A percentile compares a stretch with the other conserved stretches of the same genome.
phyloP scores from a whole-genome alignment of 805 yeast species.

The Yamadazyma sp. region DNA sequence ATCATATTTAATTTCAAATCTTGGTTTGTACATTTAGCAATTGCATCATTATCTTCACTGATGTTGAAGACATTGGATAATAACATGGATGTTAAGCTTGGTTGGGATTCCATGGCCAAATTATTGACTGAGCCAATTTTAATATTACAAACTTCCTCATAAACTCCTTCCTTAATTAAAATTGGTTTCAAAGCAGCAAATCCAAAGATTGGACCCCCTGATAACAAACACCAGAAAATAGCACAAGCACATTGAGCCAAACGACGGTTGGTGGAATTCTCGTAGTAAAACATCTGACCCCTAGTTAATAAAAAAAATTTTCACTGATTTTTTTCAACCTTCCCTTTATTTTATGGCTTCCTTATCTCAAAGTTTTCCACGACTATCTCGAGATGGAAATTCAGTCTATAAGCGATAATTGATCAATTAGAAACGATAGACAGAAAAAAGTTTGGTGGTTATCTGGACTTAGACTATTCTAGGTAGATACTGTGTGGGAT shows the following conservation, averaged over 20 bases:
- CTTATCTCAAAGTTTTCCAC: not conserved
- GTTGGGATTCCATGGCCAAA: conserved; percentile 8
- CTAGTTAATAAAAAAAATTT: no score
- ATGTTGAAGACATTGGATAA: conserved; percentile 9
- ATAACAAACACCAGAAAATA: conserved; percentile 51
- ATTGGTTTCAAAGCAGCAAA: conserved; percentile 59
- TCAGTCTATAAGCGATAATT: no score
- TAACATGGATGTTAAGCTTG: conserved; percentile 13
- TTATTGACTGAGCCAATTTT: conserved; percentile 7
- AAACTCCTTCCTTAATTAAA: conserved; percentile 46
- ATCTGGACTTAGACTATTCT: no score
- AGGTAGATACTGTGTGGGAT: no score
- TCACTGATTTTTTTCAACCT: not conserved
- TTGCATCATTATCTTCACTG: conserved; percentile 18
- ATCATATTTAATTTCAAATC: conserved; percentile 56
- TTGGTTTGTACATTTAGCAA: conserved; percentile 48
- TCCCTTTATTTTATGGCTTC: not conserved
- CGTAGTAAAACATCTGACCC: conserved; percentile 13
- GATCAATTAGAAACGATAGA: no score
- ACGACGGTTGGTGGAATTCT: conserved; percentile 10
- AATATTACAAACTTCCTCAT: conserved; percentile 38
- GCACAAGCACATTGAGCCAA: conserved; percentile 47
- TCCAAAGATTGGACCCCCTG: conserved; percentile 59
- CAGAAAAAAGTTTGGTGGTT: no score
- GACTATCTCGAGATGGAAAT: no score